Conservation (phyloP, 345 rosid species). For the Euphorbia tirucalli region DNA sequence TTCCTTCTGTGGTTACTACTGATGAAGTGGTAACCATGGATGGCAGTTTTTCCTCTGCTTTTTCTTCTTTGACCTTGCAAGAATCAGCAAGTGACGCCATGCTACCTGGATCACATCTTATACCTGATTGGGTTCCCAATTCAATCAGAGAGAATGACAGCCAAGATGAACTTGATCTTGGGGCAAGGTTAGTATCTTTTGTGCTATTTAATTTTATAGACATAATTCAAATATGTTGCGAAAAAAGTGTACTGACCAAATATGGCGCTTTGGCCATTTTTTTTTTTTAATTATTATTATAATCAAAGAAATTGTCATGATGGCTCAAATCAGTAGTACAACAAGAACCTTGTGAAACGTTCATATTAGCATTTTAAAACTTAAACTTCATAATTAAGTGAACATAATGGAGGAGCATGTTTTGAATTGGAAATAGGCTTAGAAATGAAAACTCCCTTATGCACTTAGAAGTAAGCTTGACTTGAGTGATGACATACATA, state of each 20-base stretch:
- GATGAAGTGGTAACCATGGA: conserved; percentile 22
- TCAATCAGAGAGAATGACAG: conserved; percentile 33
- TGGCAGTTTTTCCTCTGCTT: conserved; percentile 32
- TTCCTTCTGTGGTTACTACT: conserved; percentile 27
- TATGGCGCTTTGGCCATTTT: too few species aligned
- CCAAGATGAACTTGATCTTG: conserved; percentile 60
- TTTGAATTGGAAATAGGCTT: conserved; percentile 4
- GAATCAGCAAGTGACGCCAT: conserved; percentile 41
- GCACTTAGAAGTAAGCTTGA: background rate
- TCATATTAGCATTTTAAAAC: background rate
- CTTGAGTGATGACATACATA: background rate
- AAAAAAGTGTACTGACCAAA: too few species aligned
- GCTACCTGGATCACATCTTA: conserved; percentile 58
- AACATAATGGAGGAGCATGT: background rate
- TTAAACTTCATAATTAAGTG: background rate
- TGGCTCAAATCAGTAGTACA: background rate
- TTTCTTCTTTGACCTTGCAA: conserved; percentile 37
- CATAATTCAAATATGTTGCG: too few species aligned
- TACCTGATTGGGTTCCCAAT: conserved; percentile 79
- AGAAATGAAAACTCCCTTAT: background rate
- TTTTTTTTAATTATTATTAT: too few species aligned
- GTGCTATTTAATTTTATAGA: background rate
- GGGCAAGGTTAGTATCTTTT: conserved; percentile 65
- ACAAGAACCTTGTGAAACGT: background rate
- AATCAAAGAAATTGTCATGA: background rate